Conservation (phyloP, 2,329 filamentous ascomycete genomes). For the Ophiostoma ips region DNA sequence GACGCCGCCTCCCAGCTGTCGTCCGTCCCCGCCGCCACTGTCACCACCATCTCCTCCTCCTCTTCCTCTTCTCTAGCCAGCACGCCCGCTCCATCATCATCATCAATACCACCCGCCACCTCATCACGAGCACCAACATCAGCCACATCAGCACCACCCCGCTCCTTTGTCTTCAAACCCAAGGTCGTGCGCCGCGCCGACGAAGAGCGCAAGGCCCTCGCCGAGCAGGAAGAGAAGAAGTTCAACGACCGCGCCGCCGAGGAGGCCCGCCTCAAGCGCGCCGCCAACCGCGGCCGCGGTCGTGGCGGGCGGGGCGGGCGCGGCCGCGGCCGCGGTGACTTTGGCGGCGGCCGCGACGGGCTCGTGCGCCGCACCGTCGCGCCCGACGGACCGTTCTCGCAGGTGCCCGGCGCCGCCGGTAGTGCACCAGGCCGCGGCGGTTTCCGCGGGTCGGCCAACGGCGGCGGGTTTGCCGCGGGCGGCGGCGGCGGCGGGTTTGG, state of each 20-base stretch:
- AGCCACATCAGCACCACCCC: background rate
- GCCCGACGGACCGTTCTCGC: constrained; percentile 24
- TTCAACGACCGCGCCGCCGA: constrained; percentile 19
- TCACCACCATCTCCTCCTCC: background rate
- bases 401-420: constrained; percentile 13
- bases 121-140: background rate
- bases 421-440: constrained; percentile 7
- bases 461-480: constrained; percentile 11
- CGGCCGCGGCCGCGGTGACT: constrained; percentile 18
- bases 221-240: constrained; percentile 21
- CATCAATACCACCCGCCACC: constrained; percentile 1
- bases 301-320: constrained; percentile 13
- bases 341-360: constrained; percentile 15
- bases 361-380: constrained; percentile 19
- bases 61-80: too few species aligned
- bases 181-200: constrained; percentile 22
- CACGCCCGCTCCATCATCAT: background rate
- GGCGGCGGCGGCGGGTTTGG: constrained; percentile 12
- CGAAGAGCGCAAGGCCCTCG: constrained; percentile 23
- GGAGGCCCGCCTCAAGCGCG: constrained; percentile 18
- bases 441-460: constrained; percentile 1
- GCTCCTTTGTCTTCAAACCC: constrained; percentile 20
- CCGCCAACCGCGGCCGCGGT: constrained; percentile 18
- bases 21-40: background rate
- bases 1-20: background rate